Evolutionary conservation across 2,329 filamentous ascomycete genomes (phyloP).

Genomic region (Aspergillus pseudotamarii): DNA sequence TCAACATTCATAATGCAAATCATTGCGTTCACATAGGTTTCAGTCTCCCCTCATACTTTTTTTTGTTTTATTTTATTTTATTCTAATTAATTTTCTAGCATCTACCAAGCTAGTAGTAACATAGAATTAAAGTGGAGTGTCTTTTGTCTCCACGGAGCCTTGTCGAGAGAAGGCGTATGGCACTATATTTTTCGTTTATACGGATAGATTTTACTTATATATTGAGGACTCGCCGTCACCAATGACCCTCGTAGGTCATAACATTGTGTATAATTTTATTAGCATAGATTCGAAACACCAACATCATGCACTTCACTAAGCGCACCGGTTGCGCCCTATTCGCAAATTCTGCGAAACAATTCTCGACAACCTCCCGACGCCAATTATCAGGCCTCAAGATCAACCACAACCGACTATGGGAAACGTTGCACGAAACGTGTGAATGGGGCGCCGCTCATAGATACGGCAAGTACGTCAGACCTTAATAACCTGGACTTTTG

Average conservation of each 20-base stretch:
- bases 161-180: slow-evolving; percentile 7
- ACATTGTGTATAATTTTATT: background rate
- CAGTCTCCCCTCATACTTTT: background rate
- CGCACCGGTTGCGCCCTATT: background rate
- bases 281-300: background rate
- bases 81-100: background rate
- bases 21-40: background rate
- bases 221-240: background rate
- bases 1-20: background rate
- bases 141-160: background rate
- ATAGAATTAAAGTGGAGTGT: background rate
- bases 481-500: background rate
- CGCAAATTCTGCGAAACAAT: background rate
- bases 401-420: slow-evolving; percentile 31
- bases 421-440: slow-evolving; percentile 35
- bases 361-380: slow-evolving; percentile 1
- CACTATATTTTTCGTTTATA: background rate
- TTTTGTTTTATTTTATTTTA: too few relatives aligned
- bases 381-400: slow-evolving; percentile 28
- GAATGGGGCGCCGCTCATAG: slow-evolving; percentile 35
- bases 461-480: slow-evolving; percentile 30
- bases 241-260: background rate
- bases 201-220: background rate
- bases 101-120: background rate
- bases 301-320: slow-evolving; percentile 5